Base-by-base conservation (phyloP, 257 asterid genomes). In the Solanum gandarillasii region DNA sequence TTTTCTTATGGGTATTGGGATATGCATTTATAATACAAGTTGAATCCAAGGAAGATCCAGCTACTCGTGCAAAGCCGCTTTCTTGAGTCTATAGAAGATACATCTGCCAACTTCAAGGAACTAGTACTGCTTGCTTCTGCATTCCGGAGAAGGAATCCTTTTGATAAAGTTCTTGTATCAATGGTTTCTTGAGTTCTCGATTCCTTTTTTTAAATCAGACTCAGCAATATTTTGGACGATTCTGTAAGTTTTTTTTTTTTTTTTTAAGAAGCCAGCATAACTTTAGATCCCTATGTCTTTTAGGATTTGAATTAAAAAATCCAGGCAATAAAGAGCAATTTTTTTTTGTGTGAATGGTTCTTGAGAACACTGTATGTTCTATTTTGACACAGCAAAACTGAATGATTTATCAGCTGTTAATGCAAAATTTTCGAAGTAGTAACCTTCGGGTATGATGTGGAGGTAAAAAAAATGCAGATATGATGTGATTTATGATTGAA, bases 21-120 rank as follows among this genome's bases (percentile, higher is more conserved):
- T 97, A 95, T 88, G 46, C 88, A 3, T 91, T 95, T 36, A 95
- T 97, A 93, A 95, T 97, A 10, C 83, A 85, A 83, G 83, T 94
- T 36, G 99, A 97, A 84, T 95, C 98, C 1, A 86, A 91, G 83
- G 99, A 97, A 91, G 98, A 97, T 84, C 95, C 94, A 5, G 70
- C 91, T 3, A 93, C 96, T 83, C 98, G 98, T 39, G 98, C 98
- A 9, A 95, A 93, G 83, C 96, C 92, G n/a, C 89, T 90, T 35
- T 90, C 92, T 4, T 94, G 91, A 93, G 75, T 79, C 58, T 46
- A 83, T 35, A 9, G 81, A 87, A 43, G 87, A 27, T 2, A 10
- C 81, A 76, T 83, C 84, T 25, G 18, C 65, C 65, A 65, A 13
- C 72, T 52, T 62, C 14, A 55, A 83, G 55, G 38, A 87, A 79